Conservation (phyloP, 768 basidiomycete genomes). For the Tylopilus subfusipes region DNA sequence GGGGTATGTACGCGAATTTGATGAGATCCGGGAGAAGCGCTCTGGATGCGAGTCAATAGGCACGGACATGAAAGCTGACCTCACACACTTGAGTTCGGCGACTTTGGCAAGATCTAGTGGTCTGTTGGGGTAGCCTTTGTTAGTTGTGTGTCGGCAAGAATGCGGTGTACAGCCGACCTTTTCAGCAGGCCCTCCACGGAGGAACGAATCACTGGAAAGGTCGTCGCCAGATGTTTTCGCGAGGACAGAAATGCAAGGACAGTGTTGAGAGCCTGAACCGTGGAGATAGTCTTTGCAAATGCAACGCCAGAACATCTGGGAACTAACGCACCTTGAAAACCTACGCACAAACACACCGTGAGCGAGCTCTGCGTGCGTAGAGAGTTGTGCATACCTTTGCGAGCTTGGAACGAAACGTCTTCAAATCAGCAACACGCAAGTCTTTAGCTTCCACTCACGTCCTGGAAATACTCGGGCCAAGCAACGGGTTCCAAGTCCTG, state of each 20-base stretch:
- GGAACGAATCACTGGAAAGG: constrained; percentile 67
- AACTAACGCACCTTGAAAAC: constrained; percentile 40
- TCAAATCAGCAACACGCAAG: background rate
- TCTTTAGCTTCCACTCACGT: constrained; percentile 28
- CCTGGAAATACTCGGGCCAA: constrained; percentile 68
- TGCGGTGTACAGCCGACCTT: constrained; percentile 41
- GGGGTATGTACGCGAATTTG: constrained; percentile 77
- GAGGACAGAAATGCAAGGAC: constrained; percentile 85
- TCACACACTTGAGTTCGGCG: constrained; percentile 73
- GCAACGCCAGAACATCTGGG: background rate
- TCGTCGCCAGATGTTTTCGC: constrained; percentile 74
- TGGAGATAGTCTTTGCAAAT: background rate
- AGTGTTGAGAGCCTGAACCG: constrained; percentile 73
- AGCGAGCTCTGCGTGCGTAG: background rate
- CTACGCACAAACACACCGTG: constrained; percentile 19
- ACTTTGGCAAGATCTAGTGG: constrained; percentile 75
- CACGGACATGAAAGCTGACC: background rate
- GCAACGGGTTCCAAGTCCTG: constrained; percentile 2
- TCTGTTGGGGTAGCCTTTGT: constrained; percentile 37
- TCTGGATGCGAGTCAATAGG: constrained; percentile 34
- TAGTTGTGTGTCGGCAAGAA: background rate
- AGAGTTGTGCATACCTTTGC: constrained; percentile 48
- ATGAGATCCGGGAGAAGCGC: constrained; percentile 79
- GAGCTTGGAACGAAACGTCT: constrained; percentile 36
- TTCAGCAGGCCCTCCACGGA: constrained; percentile 82